Base-by-base conservation (phyloP, 495 filamentous ascomycete genomes). In the Aspergillus steynii region DNA sequence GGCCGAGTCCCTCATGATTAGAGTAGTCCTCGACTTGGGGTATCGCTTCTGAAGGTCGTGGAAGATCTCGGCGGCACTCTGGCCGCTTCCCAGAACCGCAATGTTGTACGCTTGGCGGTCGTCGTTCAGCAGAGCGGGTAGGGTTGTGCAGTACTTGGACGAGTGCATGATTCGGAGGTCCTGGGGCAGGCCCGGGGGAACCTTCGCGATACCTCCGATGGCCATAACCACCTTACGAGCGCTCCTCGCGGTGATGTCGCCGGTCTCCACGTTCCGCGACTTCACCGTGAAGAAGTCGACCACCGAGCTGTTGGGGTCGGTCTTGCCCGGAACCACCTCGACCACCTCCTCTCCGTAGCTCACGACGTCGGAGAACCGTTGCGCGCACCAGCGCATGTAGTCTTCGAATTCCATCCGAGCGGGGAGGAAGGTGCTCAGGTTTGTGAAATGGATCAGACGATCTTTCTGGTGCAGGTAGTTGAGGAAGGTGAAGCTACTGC, bases 61-160 rank as follows among this genome's bases (percentile, higher is more conserved):
- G 79, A 94, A 99, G 61, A 97, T 96, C 79, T 99, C 94, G 0
- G 94, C 94, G 3, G 94, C 91, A 67, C 90, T 95, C 77, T 99
- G 95, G 7, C 94, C 94, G 52, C 86, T 89, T 14, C 94, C 94
- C 51, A 97, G 74, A 20, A 99, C 88, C 8, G 90, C 93, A 60
- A 98, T 85, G 25, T 86, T 85, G 68, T 90, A 90, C 2, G 85
- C 80, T 20, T 71, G 66, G 6, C 67, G 73, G 32, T 79, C 72
- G 58, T 93, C 82, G 34, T 69, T 75, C 28, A 96, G 76, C 20
- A 96, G 70, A 46, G 73, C 71, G 1, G 85, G 83, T 3, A 90
- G 77, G 12, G 73, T 65, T 9, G 86, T 84, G 29, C 88, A 86
- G 72, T 96, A 99, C 63, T 89, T 83, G n/a, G 92, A 96, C 6